These are phyloP conservation scores for Trametes versicolor DNA, from an alignment of 1,284 basidiomycete genomes.

Conservation along the genomic window DNA sequence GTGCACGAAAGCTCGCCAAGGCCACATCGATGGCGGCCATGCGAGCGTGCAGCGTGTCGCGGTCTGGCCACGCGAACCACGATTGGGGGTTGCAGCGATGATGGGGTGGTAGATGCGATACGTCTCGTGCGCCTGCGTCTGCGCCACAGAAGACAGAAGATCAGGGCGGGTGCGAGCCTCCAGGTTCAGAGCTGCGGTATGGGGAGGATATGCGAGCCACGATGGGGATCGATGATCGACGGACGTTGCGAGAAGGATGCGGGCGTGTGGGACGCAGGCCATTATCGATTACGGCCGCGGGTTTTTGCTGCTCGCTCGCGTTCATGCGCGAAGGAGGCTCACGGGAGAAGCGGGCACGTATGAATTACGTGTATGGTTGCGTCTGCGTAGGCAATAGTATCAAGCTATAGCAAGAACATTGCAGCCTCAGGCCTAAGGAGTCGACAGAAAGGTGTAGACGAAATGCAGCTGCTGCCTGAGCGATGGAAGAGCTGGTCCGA, in stretches of 20 bases:
- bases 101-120: neutral
- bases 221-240: constrained; percentile 25
- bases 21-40: constrained; percentile 2
- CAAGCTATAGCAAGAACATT: neutral
- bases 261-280: neutral
- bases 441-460: neutral
- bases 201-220: constrained; percentile 2
- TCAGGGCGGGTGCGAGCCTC: constrained; percentile 2
- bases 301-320: neutral
- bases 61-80: neutral
- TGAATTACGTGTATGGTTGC: too few species aligned
- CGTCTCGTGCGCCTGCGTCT: neutral
- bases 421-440: neutral
- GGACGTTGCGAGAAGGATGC: neutral
- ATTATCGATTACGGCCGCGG: neutral
- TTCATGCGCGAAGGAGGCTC: constrained; percentile 7
- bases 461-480: neutral
- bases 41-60: constrained; percentile 2
- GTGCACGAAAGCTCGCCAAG: neutral
- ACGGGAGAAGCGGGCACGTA: constrained; percentile 16
- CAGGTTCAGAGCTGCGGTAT: neutral
- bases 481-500: neutral
- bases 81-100: neutral
- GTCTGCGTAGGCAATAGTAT: neutral
- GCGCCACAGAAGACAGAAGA: constrained; percentile 10